A percentile compares a stretch with the other conserved stretches of the same genome.
Conservation (phyloP, 2,329 filamentous ascomycete genomes). For the Aspergillus chevalieri region DNA sequence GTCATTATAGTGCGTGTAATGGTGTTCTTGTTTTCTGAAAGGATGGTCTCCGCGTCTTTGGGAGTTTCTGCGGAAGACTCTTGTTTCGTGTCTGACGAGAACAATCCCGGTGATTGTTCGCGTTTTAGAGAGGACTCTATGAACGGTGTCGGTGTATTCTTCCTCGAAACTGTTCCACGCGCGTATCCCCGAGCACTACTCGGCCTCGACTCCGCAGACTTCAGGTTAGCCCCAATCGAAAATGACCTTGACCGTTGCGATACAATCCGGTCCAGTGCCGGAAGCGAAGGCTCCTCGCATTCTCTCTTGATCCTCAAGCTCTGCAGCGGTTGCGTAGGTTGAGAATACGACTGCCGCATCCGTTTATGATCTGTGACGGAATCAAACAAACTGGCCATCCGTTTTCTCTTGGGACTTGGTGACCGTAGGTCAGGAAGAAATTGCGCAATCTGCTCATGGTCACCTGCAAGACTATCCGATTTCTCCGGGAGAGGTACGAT, state of each 20-base stretch:
- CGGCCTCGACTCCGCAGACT: constrained; percentile 13
- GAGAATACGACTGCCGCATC: constrained; percentile 28
- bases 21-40: constrained; percentile 35
- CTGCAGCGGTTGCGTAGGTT: constrained; percentile 25
- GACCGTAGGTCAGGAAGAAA: constrained; percentile 35
- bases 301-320: constrained; percentile 31
- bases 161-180: constrained; percentile 8
- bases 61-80: constrained; percentile 7
- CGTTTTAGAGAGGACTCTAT: constrained; percentile 14
- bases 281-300: constrained; percentile 24
- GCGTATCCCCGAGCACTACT: constrained; percentile 17
- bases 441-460: constrained; percentile 21
- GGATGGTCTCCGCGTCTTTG: constrained; percentile 23
- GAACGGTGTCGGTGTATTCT: constrained; percentile 20
- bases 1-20: constrained; percentile 39
- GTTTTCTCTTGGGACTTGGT: constrained; percentile 38
- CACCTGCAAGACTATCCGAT: constrained; percentile 5
- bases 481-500: constrained; percentile 29
- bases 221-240: constrained; percentile 24
- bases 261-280: constrained; percentile 22
- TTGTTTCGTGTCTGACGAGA: constrained; percentile 8
- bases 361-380: constrained; percentile 35
- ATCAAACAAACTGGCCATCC: constrained; percentile 39
- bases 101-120: constrained; percentile 9
- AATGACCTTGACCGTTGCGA: constrained; percentile 28